phyloP scores from a whole-genome alignment of 108 stramenopile species.

The Mediolabrus comicus region DNA sequence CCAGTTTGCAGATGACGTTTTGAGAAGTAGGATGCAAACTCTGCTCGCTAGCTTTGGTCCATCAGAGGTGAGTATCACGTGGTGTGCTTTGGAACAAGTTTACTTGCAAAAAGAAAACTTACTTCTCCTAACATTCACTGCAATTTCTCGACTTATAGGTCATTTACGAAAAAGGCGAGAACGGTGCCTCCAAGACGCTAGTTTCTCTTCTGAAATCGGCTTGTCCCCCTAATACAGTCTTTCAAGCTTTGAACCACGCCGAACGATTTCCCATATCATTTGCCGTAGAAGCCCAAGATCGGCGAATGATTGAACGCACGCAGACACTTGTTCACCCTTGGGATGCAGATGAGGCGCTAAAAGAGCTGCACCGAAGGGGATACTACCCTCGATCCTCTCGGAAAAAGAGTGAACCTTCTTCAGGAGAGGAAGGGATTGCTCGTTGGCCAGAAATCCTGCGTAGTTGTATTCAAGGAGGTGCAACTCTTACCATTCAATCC shows the following conservation, averaged over 20 bases:
- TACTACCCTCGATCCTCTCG: conserved; percentile 82
- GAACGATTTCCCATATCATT: conserved; percentile 77
- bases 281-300: conserved; percentile 58
- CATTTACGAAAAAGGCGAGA: conserved; percentile 49
- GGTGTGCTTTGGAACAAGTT: no score
- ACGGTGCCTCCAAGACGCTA: conserved; percentile 56
- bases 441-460: conserved; percentile 88
- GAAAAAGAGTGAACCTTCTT: conserved; percentile 11
- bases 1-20: conserved; percentile 95
- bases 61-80: conserved; percentile 70
- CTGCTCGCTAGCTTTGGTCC: conserved; percentile 80
- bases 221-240: conserved; percentile 17
- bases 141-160: no score
- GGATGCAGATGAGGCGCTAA: conserved; percentile 72
- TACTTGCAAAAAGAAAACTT: no score
- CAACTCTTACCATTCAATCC: conserved; percentile 74
- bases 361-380: conserved; percentile 70
- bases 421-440: conserved; percentile 19
- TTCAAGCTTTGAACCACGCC: conserved; percentile 50
- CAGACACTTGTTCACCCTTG: conserved; percentile 67
- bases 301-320: conserved; percentile 54
- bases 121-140: no score
- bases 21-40: conserved; percentile 91
- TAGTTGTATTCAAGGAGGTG: conserved; percentile 77
- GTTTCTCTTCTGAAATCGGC: conserved; percentile 47